Evolutionary conservation across 495 filamentous ascomycete genomes (phyloP), one percentile per base, ranked within the genome.

Genomic region (Lepidopterella palustris): DNA sequence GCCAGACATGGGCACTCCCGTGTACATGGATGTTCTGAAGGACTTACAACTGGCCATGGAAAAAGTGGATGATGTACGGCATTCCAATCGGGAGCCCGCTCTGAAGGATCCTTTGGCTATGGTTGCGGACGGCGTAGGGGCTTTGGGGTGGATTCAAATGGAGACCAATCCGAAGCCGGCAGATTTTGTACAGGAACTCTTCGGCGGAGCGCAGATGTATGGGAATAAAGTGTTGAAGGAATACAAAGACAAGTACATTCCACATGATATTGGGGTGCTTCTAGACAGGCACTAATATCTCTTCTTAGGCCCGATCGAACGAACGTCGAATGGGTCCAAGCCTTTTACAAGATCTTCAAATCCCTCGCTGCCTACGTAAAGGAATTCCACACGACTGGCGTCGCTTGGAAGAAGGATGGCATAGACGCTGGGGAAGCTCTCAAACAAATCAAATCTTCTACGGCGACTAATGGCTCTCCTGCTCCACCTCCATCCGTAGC

Each of bases 221-320:
- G 95, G 93, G 2, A 96, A 98, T 76, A 82, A 88, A 58, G 87
- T 98, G 35, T 72, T 97, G 59, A 91, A 86, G 68, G 86, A 90
- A 59, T 84, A 88, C 73, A 97, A 92, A 76, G 90, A 93, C 52
- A 92, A 90, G 91, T 95, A 74, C 62, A 85, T 50, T n/a, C n/a
- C n/a, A 31, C 11, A 25, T 29, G 5, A 18, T 28, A n/a, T 32
- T 9, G 18, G n/a, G 9, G 1, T 3, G 35, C 5, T 49, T 25
- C 25, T 9, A 24, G 47, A 26, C 11, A 49, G 4, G 5, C 45
- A 21, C 25, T 57, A 35, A 26, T 47, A 52, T 23, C 42, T 25
- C 21, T 39, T 5, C 15, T 6, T 25, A 66, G 61, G 54, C 61
- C 58, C 9, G 61, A 63, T 39, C 61, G 61, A 54, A 63, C 48